Percentiles rank a stretch among this genome's conserved stretches.
Evolutionary conservation across 768 basidiomycete species (phyloP).

Genomic region (Macrolepiota fuliginosa): DNA sequence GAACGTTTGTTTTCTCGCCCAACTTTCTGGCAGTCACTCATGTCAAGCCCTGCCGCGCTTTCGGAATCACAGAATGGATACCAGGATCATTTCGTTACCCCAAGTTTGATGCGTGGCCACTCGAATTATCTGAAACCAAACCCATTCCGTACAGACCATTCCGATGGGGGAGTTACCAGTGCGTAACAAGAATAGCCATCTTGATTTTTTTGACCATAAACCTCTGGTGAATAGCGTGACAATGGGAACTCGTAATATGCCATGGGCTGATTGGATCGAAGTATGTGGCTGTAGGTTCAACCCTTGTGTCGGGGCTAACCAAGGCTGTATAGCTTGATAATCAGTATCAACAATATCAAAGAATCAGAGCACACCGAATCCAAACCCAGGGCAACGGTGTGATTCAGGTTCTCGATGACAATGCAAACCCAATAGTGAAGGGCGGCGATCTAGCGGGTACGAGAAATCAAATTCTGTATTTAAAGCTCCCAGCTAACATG

Average conservation of each 20-base stretch:
- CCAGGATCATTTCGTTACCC: constrained; percentile 54
- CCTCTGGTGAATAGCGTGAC: constrained; percentile 44
- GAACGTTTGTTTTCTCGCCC: not conserved
- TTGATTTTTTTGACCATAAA: not conserved
- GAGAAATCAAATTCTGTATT: not conserved
- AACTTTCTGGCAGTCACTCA: not conserved
- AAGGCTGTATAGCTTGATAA: constrained; percentile 49
- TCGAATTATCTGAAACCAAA: constrained; percentile 40
- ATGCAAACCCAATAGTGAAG: constrained; percentile 36
- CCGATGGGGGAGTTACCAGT: constrained; percentile 63
- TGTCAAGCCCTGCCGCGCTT: not conserved
- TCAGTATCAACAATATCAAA: constrained; percentile 51
- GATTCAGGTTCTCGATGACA: constrained; percentile 46
- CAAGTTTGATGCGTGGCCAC: constrained; percentile 36
- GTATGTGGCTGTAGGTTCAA: constrained; percentile 29
- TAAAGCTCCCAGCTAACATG: not conserved
- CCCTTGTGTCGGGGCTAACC: not conserved
- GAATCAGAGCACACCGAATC: constrained; percentile 57
- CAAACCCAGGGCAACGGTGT: constrained; percentile 45
- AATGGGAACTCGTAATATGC: constrained; percentile 68
- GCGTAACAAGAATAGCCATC: constrained; percentile 21
- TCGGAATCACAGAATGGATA: constrained; percentile 44
- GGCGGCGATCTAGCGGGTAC: constrained; percentile 38
- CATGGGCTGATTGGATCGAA: constrained; percentile 74
- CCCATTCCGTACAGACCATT: constrained; percentile 69